Base-by-base conservation (phyloP, 371 early-diverging fungal species). In the Blakeslea trispora region DNA sequence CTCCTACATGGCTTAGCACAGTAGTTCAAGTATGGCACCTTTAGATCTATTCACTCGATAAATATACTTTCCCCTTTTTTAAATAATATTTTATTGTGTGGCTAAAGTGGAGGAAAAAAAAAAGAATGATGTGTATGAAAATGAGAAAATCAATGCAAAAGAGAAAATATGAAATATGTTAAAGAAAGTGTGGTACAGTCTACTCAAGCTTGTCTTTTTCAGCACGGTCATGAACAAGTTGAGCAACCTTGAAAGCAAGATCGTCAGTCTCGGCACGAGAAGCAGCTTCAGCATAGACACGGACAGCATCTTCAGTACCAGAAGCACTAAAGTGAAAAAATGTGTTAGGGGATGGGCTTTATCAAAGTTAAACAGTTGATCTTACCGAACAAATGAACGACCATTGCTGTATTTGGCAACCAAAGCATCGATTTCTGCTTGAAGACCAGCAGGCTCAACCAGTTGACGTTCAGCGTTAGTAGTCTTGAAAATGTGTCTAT, bases 301-400 rank as follows among this genome's bases (percentile, higher is more conserved):
- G 88, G 28, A 99, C 98, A 23, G 98, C 91, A 76, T 99, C 99
- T 76, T 99, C 99, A 18, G 99, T 99, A 23, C 99, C 99, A n/a
- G 97, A 97, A 32, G 99, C 99, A 61, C 96, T 84, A n/a, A n/a
- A n/a, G n/a, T n/a, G n/a, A n/a, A n/a, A n/a, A n/a, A n/a, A n/a
- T n/a, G n/a, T n/a, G n/a, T n/a, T n/a, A n/a, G n/a, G n/a, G n/a
- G n/a, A n/a, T n/a, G n/a, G n/a, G n/a, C n/a, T n/a, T n/a, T n/a
- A n/a, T n/a, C n/a, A n/a, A n/a, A n/a, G n/a, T n/a, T n/a, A n/a
- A n/a, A n/a, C n/a, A n/a, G n/a, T n/a, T 23, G 19, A 11, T 61
- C 69, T 64, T 79, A 88, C 88, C 96, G 85, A 24, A 97, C 98
- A 81, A 99, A 97, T 7, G 94, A 89, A 43, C 99, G 83, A 41